Conservation (phyloP, 2,329 filamentous ascomycete species). For the Torrubiella hemipterigena region DNA sequence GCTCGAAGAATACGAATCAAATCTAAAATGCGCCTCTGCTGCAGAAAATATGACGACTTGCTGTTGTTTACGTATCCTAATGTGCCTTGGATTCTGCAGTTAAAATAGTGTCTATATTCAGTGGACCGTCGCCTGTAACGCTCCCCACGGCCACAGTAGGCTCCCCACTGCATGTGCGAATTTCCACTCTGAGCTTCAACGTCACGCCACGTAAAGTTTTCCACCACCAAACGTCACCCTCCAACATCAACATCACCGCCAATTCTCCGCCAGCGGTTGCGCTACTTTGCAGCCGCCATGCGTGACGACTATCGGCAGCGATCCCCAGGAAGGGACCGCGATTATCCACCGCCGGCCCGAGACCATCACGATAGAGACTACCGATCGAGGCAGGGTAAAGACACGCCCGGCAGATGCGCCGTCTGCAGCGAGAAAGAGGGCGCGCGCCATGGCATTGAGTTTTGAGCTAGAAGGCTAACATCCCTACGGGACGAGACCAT, state of each 20-base stretch:
- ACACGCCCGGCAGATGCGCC: constrained; percentile 9
- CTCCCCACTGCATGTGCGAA: neutral
- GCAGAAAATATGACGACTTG: no score
- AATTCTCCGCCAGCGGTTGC: constrained; percentile 5
- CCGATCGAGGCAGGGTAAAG: constrained; percentile 39
- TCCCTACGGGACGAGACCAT: constrained; percentile 28
- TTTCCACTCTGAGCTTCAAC: neutral
- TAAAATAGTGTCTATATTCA: no score
- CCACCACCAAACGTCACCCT: neutral
- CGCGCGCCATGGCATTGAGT: no score
- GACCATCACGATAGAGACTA: constrained; percentile 24
- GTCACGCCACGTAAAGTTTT: no score
- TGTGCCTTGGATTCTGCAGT: no score
- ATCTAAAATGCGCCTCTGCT: no score
- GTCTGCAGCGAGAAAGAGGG: no score
- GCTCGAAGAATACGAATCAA: no score
- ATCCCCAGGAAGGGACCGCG: constrained; percentile 16
- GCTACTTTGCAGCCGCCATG: constrained; percentile 22
- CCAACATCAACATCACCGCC: neutral
- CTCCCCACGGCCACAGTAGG: no score
- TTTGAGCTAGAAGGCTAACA: constrained; percentile 30
- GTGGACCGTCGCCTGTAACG: no score
- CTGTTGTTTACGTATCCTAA: no score
- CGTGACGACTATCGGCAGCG: constrained; percentile 26
- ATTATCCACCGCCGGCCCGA: constrained; percentile 13